Conservation (phyloP, 2,329 filamentous ascomycete species). For the Trichoderma oligosporum region DNA sequence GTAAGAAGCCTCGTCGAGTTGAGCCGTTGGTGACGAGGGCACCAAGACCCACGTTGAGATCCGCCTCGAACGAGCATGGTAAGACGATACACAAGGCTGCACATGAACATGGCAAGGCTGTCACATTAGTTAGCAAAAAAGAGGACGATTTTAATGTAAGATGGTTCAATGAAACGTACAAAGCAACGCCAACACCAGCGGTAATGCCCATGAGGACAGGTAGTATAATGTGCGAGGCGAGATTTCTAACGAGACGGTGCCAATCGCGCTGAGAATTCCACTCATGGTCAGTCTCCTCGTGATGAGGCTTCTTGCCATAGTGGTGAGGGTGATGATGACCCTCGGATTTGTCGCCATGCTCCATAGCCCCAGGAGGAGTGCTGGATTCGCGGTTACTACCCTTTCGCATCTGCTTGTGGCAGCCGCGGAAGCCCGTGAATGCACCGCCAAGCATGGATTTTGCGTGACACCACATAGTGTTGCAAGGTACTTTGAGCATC, state of each 20-base stretch:
- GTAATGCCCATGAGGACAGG: conserved; percentile 66
- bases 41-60: conserved; percentile 16
- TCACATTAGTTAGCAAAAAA: conserved; percentile 28
- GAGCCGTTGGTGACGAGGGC: conserved; percentile 18
- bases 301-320: conserved; percentile 20
- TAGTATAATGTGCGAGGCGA: conserved; percentile 61
- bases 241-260: conserved; percentile 46
- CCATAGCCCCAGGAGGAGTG: not conserved
- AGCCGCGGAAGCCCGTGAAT: conserved; percentile 28
- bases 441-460: conserved; percentile 35
- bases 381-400: not conserved
- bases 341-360: not conserved
- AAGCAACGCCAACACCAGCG: conserved; percentile 63
- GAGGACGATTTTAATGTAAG: not conserved
- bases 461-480: conserved; percentile 51
- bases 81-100: conserved; percentile 57
- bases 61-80: conserved; percentile 47
- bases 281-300: not conserved
- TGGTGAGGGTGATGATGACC: conserved; percentile 27
- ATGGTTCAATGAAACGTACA: conserved; percentile 42
- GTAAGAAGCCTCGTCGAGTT: not conserved
- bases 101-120: conserved; percentile 62
- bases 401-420: conserved; percentile 20
- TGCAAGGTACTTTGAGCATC: conserved; percentile 33
- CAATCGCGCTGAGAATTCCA: conserved; percentile 26